Conservation (phyloP, 768 basidiomycete species). For the Glaciozyma martinii region DNA sequence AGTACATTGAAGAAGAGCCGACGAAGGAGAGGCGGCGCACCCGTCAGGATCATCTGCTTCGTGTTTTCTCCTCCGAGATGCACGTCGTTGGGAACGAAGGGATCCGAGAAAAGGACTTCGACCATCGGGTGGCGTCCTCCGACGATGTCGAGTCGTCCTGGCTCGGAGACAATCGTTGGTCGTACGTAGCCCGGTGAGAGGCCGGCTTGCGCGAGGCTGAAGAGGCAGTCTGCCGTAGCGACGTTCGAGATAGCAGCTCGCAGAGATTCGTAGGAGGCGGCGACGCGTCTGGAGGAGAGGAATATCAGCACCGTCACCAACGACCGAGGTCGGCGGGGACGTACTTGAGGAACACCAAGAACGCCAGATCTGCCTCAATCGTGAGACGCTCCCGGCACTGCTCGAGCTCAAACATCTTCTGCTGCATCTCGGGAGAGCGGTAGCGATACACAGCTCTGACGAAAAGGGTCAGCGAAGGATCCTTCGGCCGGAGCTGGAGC, state of each 20-base stretch:
- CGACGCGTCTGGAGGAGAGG: conserved; percentile 52
- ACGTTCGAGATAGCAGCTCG: conserved; percentile 70
- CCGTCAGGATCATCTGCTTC: conserved; percentile 41
- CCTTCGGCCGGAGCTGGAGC: too few species aligned
- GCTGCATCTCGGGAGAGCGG: conserved; percentile 58
- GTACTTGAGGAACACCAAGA: conserved; percentile 13
- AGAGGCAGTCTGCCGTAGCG: conserved; percentile 67
- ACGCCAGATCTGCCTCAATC: conserved; percentile 36
- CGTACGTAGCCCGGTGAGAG: conserved; percentile 65
- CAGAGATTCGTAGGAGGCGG: conserved; percentile 60
- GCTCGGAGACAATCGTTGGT: conserved; percentile 61
- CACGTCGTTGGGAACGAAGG: conserved; percentile 78
- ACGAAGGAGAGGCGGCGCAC: conserved; percentile 16
- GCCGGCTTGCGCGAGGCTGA: conserved; percentile 73
- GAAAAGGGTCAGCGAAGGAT: too few species aligned
- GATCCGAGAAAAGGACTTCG: conserved; percentile 63
- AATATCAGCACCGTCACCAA: conserved; percentile 36
- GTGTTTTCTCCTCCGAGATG: conserved; percentile 49
- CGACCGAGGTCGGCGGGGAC: not conserved
- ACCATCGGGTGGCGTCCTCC: conserved; percentile 93
- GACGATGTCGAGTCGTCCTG: conserved; percentile 57
- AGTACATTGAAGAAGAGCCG: not conserved
- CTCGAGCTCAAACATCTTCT: conserved; percentile 60
- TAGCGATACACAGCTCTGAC: conserved; percentile 52
- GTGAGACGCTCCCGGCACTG: conserved; percentile 54